These are phyloP conservation scores for Yamagishiella unicocca DNA, from an alignment of 139 green algal species.

Conservation along the genomic window DNA sequence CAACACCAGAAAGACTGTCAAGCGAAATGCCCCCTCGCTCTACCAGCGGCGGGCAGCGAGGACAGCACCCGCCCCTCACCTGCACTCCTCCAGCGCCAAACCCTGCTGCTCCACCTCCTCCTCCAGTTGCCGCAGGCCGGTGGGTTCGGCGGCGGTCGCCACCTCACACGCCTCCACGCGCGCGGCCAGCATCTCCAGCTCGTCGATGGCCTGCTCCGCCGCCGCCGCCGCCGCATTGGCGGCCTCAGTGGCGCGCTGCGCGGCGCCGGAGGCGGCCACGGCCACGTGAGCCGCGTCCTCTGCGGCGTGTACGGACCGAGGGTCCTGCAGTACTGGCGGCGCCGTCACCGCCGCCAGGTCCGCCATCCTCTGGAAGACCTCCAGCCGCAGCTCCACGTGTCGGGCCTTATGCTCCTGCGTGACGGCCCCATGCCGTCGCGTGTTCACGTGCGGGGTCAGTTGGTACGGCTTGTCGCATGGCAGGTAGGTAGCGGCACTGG, in stretches of 20 bases:
- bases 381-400: not conserved
- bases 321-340: not conserved
- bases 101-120: not conserved
- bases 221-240: not conserved
- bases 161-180: not conserved
- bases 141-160: not conserved
- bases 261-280: not conserved
- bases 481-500: no score
- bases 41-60: no score
- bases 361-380: not conserved
- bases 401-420: conserved; percentile 4
- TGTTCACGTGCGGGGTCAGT: no score
- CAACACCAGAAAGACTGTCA: no score
- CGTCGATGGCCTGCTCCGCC: not conserved
- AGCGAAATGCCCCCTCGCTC: no score
- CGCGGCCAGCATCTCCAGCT: not conserved
- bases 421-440: no score
- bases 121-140: not conserved
- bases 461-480: no score
- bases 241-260: not conserved
- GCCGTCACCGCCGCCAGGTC: not conserved
- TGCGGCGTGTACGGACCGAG: not conserved
- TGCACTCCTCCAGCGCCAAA: not conserved
- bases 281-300: conserved; percentile 14
- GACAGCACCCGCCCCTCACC: not conserved